These are phyloP conservation scores for Fusarium citri DNA, from an alignment of 2,329 filamentous ascomycete species.

Conservation along the genomic window DNA sequence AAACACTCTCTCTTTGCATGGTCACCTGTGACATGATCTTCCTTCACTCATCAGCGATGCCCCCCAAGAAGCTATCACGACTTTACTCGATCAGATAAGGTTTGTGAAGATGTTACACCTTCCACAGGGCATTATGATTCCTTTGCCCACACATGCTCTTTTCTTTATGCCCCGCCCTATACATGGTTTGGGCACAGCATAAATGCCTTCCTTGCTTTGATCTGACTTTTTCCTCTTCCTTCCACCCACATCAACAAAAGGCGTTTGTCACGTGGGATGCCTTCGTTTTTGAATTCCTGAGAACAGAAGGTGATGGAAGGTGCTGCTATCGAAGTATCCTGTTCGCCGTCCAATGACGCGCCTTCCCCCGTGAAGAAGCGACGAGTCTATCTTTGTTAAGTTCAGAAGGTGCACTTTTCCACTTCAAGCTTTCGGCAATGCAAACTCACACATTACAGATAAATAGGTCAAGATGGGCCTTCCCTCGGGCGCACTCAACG, in stretches of 20 bases:
- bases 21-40: neutral
- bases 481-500: neutral
- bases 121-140: too few species aligned
- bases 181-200: too few species aligned
- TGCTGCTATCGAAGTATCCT: neutral
- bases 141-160: too few species aligned
- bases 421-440: neutral
- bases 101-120: too few species aligned
- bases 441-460: neutral
- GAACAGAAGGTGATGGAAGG: neutral
- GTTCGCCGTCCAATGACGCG: neutral
- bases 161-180: too few species aligned
- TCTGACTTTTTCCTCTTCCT: too few species aligned
- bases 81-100: too few species aligned
- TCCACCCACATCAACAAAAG: too few species aligned
- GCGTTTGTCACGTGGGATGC: neutral
- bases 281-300: neutral
- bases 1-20: too few species aligned
- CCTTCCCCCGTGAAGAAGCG: neutral
- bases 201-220: too few species aligned
- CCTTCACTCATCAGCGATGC: neutral
- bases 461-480: neutral
- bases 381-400: neutral
- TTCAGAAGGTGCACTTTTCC: neutral
- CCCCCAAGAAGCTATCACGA: neutral